Base-by-base conservation (phyloP, 139 green algal species). In the Coelastrella sp. region DNA sequence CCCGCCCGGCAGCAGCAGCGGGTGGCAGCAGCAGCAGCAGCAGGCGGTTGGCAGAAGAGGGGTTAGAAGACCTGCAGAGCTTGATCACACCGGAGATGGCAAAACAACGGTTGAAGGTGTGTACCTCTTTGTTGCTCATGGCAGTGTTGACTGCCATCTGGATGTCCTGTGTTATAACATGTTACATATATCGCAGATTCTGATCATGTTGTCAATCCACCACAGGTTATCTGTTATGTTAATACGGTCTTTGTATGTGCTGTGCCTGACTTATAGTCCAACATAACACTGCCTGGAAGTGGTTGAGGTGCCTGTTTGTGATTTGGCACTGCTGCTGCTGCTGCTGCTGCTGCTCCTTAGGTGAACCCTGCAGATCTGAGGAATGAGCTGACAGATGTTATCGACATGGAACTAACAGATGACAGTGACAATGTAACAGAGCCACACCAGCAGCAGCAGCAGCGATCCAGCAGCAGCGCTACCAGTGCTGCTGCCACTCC, bases 1-100 rank as follows among this genome's bases (percentile, higher is more conserved):
- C 66, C n/a, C 65, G 68, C 66, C 17, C 78, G 4, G 54, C 56
- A 84, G 56, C 78, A 84, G 78, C 47, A 60, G 80, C 79, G 54
- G 79, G 79, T 58, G 77, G 81, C 64, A 87, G 81, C 81, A 58
- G 77, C 54, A 87, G 81, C 81, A 58, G 76, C 54, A 74, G 80
- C 20, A 57, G 58, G 58, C 17, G 80, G n/a, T 19, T 88, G 83
- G 17, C 19, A 58, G 83, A 57, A 20, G 68, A 66, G 10, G 83
- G 66, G 16, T 60, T 88, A 54, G 83, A 88, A 32, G 16, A 22
- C 17, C 32, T 88, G 14, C 66, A 88, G 57, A 57, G 80, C 17
- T n/a, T 88, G 32, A 88, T 88, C 4, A 8, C 68, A 8, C 83
- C 83, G 4, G 83, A 88, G 20, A 56, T 88, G 83, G 83, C 83